Evolutionary conservation across 768 basidiomycete genomes (phyloP).

Genomic region (Lactifluus subvellereus): DNA sequence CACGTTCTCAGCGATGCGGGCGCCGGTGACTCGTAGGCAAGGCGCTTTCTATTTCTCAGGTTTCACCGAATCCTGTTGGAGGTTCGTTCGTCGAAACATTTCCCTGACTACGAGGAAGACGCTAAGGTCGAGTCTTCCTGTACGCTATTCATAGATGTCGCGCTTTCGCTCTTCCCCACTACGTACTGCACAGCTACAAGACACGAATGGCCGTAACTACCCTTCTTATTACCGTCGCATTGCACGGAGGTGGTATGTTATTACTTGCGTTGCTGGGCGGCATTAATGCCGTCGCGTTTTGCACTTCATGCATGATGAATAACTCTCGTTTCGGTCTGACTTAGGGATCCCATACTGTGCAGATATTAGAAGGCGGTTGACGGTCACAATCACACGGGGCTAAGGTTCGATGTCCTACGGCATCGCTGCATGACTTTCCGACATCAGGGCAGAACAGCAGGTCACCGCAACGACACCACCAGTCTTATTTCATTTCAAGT

Average conservation of each 20-base stretch:
- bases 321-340: too few relatives aligned
- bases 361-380: neutral
- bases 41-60: neutral
- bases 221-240: neutral
- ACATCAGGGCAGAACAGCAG: neutral
- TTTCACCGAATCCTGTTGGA: neutral
- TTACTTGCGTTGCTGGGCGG: too few relatives aligned
- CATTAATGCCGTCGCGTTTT: too few relatives aligned
- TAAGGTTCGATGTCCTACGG: too few relatives aligned
- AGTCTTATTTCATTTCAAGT: neutral
- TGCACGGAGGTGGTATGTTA: too few relatives aligned
- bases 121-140: too few relatives aligned
- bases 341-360: too few relatives aligned
- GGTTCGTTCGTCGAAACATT: neutral
- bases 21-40: neutral
- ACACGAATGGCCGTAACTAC: neutral
- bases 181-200: neutral
- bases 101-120: neutral
- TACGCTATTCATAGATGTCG: neutral
- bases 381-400: neutral
- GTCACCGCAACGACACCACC: neutral
- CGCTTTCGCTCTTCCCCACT: neutral
- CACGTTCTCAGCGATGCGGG: neutral
- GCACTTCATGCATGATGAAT: too few relatives aligned
- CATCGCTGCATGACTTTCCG: neutral